These are phyloP conservation scores for Pythium brassicae DNA, from an alignment of 352 stramenopile genomes.

Conservation along the genomic window DNA sequence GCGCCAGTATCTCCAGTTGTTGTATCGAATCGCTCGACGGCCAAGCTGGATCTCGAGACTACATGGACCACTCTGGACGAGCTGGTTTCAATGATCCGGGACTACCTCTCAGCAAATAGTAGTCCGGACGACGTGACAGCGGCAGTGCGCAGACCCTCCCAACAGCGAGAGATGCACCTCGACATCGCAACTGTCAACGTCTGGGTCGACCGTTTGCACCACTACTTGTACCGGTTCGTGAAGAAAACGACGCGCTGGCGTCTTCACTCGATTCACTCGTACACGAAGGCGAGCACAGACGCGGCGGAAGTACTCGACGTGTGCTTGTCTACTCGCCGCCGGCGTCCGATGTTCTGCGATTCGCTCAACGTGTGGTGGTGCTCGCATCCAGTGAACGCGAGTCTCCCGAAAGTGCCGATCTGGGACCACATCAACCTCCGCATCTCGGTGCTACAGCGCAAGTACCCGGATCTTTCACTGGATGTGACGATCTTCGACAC, in stretches of 20 bases:
- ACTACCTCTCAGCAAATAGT: background rate
- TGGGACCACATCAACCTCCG: slow-evolving; percentile 19
- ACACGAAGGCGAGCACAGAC: slow-evolving; percentile 4
- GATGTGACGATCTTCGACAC: slow-evolving; percentile 17
- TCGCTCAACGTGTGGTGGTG: slow-evolving; percentile 10
- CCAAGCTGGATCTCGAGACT: slow-evolving; percentile 16
- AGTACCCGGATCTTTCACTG: slow-evolving; percentile 12
- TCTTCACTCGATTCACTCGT: slow-evolving; percentile 11
- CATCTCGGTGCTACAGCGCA: slow-evolving; percentile 2
- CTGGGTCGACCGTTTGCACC: slow-evolving; percentile 37
- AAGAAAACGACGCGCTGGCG: slow-evolving; percentile 19
- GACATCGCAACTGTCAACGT: slow-evolving; percentile 14
- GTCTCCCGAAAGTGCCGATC: slow-evolving; percentile 12
- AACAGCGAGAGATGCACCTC: slow-evolving; percentile 6
- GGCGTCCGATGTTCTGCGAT: slow-evolving; percentile 14
- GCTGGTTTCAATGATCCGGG: slow-evolving; percentile 15
- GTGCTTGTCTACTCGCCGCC: slow-evolving; percentile 6
- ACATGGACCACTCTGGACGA: slow-evolving; percentile 36
- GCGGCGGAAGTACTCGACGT: slow-evolving; percentile 11
- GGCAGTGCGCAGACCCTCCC: background rate
- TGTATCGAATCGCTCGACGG: background rate
- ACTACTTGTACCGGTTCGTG: slow-evolving; percentile 13
- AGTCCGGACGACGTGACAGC: background rate
- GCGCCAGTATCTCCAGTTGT: slow-evolving; percentile 13
- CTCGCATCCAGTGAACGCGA: slow-evolving; percentile 3